Base-by-base conservation (phyloP, 2,329 filamentous ascomycete species). In the Pestalotiopsis sp. region DNA sequence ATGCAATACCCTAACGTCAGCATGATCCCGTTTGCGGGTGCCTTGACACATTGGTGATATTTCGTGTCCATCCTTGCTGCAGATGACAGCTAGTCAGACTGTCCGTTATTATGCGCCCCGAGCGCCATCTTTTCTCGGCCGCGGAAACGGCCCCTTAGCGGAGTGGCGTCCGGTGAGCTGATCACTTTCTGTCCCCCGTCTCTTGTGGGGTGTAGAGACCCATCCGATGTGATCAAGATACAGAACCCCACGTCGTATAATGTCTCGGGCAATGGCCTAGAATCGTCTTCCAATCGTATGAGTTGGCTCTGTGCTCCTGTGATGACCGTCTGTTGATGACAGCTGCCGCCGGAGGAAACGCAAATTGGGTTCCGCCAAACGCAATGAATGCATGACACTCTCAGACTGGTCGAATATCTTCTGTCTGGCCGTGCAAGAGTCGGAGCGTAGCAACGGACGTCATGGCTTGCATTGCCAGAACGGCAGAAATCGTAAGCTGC, bases 121-220 rank as follows among this genome's bases (percentile, higher is more conserved):
- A 52, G 45, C 45, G 45, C 45, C 45, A 52, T 52, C 45, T 52
- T 52, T 52, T 59, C n/a, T 39, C 31, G 27, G 59, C 25, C n/a
- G 27, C 59, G 31, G n/a, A 38, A 62, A 62, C 59, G 59, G 59
- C 14, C 59, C 59, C 59, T 62, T 20, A 52, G 59, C 59, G 31
- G 31, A 62, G n/a, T 20, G 59, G 59, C 25, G 59, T 17, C 59
- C 9, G 36, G 27, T 52, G 45, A 52, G 45, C 17, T 52, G 45
- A 52, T 52, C 45, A 52, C 45, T 52, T 52, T 9, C 17, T 52
- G 17, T 52, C 45, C 17, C 45, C 45, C 45, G 45, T 52, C 20
- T 52, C 20, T 23, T 52, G 45, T 52, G 45, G n/a, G 6, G 45
- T 17, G 14, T n/a, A 52, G n/a, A 52, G n/a, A n/a, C 45, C 45